Conservation (phyloP, 2,329 filamentous ascomycete genomes). For the Pseudopithomyces chartarum region DNA sequence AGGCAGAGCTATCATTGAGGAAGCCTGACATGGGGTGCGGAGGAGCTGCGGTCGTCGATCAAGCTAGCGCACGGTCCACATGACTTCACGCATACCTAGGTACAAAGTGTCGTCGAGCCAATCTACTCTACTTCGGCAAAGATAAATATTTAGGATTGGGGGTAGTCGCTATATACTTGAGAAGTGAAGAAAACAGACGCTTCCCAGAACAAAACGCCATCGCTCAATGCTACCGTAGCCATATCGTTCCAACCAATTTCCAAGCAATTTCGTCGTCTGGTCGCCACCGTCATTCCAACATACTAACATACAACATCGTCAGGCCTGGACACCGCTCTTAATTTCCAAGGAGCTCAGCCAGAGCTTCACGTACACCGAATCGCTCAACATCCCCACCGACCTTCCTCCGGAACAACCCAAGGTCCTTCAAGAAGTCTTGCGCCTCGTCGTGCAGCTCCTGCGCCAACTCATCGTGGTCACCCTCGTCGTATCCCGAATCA, state of each 20-base stretch:
- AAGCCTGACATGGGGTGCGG: not conserved
- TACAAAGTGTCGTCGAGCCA: not conserved
- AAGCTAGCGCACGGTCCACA: not conserved
- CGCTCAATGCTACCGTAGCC: conserved; percentile 39
- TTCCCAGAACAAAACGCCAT: conserved; percentile 28
- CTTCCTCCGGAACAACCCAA: conserved; percentile 82
- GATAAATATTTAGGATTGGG: not conserved
- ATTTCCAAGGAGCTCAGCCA: conserved; percentile 25
- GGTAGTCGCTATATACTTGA: conserved; percentile 12
- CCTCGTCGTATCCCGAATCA: conserved; percentile 64
- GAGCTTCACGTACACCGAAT: conserved; percentile 51
- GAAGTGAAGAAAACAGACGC: not conserved
- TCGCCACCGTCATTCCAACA: not conserved
- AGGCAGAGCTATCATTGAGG: conserved; percentile 14
- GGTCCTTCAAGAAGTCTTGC: conserved; percentile 79
- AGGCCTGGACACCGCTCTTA: not conserved
- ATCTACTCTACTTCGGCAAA: not conserved
- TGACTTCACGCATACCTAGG: not conserved
- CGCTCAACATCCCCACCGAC: conserved; percentile 79
- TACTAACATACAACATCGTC: not conserved
- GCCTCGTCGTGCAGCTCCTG: conserved; percentile 80
- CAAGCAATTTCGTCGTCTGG: not conserved
- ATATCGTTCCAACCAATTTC: conserved; percentile 5
- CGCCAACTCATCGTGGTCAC: conserved; percentile 59
- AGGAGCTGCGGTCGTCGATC: conserved; percentile 9